Evolutionary conservation across 768 basidiomycete genomes (phyloP).

Genomic region (Agaricus blazei): DNA sequence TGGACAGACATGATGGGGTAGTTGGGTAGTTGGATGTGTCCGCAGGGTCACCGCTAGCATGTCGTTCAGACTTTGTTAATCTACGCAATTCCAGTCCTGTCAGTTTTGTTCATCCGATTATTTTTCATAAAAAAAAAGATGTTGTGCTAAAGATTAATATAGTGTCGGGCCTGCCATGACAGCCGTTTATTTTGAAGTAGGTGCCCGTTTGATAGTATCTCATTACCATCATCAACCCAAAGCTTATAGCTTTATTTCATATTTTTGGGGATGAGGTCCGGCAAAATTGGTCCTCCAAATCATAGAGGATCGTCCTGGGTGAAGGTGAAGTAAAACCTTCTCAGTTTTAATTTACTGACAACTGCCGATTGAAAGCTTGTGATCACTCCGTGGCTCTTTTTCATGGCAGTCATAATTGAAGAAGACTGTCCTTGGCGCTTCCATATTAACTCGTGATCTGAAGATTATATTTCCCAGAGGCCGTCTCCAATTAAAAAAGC

Average conservation of each 20-base stretch:
- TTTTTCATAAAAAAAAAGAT: no score
- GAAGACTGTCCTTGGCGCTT: not conserved
- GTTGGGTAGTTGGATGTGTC: not conserved
- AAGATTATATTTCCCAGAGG: not conserved
- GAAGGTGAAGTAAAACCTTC: not conserved
- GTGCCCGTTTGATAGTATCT: no score
- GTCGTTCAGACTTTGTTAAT: constrained; percentile 1
- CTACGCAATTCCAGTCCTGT: constrained; percentile 1
- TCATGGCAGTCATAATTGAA: not conserved
- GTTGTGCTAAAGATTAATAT: no score
- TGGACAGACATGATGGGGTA: no score
- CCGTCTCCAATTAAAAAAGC: not conserved
- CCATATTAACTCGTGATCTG: not conserved
- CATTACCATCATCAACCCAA: no score
- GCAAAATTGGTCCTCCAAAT: not conserved
- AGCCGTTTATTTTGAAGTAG: no score
- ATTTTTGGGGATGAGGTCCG: not conserved
- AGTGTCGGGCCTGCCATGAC: no score
- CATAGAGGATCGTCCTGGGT: not conserved
- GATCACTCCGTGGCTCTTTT: not conserved
- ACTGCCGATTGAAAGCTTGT: not conserved
- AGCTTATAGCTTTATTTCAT: not conserved
- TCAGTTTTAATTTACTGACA: no score
- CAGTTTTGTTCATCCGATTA: not conserved
- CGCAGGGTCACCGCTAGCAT: not conserved